A percentile compares a stretch with the other conserved stretches of the same genome.
These are phyloP conservation scores for Orbilia brochopaga DNA, from an alignment of 2,329 filamentous ascomycete genomes.

Conservation along the genomic window DNA sequence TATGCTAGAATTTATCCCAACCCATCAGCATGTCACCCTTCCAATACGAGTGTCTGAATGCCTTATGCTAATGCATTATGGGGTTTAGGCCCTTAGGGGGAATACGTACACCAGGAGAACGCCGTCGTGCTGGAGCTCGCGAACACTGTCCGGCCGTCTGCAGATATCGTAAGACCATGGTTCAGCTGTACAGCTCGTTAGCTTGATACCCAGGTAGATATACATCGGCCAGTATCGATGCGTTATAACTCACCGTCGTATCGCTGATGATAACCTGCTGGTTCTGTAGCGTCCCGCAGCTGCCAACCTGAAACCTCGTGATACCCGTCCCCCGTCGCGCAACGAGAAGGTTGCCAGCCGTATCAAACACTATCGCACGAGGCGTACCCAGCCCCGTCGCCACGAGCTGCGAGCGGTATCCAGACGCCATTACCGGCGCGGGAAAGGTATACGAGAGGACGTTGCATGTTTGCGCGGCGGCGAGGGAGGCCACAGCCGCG, in stretches of 20 bases:
- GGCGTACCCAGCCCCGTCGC: conserved; percentile 60
- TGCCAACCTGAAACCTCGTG: conserved; percentile 59
- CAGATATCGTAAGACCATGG: conserved; percentile 65
- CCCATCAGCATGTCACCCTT: conserved; percentile 34
- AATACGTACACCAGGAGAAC: conserved; percentile 19
- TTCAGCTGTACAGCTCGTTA: conserved; percentile 64
- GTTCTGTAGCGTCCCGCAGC: conserved; percentile 56
- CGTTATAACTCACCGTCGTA: conserved; percentile 23
- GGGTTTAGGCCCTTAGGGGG: background rate
- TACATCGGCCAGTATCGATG: no score
- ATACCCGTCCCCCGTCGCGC: conserved; percentile 61
- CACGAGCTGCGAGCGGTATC: conserved; percentile 61
- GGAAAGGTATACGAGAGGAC: conserved; percentile 33
- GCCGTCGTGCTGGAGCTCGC: conserved; percentile 28
- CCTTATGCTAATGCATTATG: no score
- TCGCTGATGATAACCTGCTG: conserved; percentile 36
- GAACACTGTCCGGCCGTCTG: conserved; percentile 64
- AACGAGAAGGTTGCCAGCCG: conserved; percentile 61
- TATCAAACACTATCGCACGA: conserved; percentile 62
- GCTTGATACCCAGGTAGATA: no score
- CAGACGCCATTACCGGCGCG: conserved; percentile 52
- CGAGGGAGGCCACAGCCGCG: conserved; percentile 12
- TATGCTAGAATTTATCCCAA: conserved; percentile 73
- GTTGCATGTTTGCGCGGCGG: conserved; percentile 36
- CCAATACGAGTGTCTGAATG: no score